These are phyloP conservation scores for Wallemia ichthyophaga DNA, from an alignment of 1,284 basidiomycete genomes.

Conservation along the genomic window DNA sequence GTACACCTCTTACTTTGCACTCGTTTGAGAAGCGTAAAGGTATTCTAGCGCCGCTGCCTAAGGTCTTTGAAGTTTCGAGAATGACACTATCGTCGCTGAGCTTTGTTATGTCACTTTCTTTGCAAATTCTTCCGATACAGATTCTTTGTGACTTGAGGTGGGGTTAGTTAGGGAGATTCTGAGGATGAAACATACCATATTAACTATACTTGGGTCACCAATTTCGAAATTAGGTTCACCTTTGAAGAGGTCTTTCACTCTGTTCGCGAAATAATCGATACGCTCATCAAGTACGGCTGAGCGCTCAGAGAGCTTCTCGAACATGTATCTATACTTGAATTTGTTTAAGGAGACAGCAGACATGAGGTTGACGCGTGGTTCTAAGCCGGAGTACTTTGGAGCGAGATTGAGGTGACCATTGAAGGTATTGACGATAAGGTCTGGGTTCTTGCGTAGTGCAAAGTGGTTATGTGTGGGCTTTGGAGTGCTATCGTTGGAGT, in stretches of 20 bases:
- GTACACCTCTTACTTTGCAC: conserved; percentile 33
- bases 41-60: conserved; percentile 38
- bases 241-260: conserved; percentile 35
- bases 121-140: conserved; percentile 27
- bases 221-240: conserved; percentile 27
- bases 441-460: background rate
- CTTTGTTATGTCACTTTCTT: conserved; percentile 29
- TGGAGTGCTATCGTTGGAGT: background rate
- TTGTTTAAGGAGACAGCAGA: background rate
- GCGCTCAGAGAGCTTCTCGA: conserved; percentile 55
- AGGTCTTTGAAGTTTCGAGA: conserved; percentile 49
- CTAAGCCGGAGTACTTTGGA: background rate
- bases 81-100: conserved; percentile 39
- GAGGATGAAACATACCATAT: conserved; percentile 25
- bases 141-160: conserved; percentile 4
- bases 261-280: conserved; percentile 51
- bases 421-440: background rate
- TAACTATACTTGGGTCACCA: conserved; percentile 39
- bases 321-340: conserved; percentile 36
- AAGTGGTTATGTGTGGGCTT: background rate
- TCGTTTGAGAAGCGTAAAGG: conserved; percentile 35
- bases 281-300: conserved; percentile 38
- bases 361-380: background rate
- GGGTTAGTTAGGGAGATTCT: background rate
- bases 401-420: background rate